Percentiles rank a stretch among this genome's conserved stretches.
These are phyloP conservation scores for Persicaria tinctoria DNA, from an alignment of 148 eudicot species.

Conservation along the genomic window DNA sequence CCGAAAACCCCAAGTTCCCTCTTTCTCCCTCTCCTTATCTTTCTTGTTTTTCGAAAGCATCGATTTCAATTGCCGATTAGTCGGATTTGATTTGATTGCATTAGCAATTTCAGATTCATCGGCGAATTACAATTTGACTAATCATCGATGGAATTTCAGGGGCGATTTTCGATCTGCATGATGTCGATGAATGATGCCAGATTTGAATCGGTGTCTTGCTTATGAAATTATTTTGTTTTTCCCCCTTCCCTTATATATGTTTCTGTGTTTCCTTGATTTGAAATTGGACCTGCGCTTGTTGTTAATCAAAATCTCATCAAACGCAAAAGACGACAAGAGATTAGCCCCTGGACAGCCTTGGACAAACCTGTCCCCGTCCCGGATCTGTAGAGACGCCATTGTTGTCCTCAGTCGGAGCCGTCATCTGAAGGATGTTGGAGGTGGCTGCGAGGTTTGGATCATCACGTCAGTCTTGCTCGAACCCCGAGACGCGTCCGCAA, in stretches of 20 bases:
- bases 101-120: slow-evolving; percentile 11
- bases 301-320: too few species aligned
- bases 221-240: not conserved
- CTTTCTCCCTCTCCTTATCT: slow-evolving; percentile 12
- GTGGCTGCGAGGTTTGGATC: too few species aligned
- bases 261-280: slow-evolving; percentile 12
- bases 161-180: slow-evolving; percentile 11
- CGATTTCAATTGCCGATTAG: slow-evolving; percentile 13
- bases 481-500: too few species aligned
- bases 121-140: not conserved
- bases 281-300: not conserved
- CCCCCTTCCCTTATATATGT: not conserved
- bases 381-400: too few species aligned
- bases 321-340: too few species aligned
- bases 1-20: slow-evolving; percentile 42
- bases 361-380: too few species aligned
- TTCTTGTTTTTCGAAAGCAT: slow-evolving; percentile 15
- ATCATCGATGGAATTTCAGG: not conserved
- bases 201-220: slow-evolving; percentile 17
- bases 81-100: not conserved
- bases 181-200: slow-evolving; percentile 11
- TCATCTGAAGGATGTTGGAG: too few species aligned
- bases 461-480: too few species aligned
- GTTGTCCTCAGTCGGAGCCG: too few species aligned
- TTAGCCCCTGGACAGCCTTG: too few species aligned